These are phyloP conservation scores for Fistulifera pelliculosa DNA, from an alignment of 108 stramenopile species.

Conservation along the genomic window DNA sequence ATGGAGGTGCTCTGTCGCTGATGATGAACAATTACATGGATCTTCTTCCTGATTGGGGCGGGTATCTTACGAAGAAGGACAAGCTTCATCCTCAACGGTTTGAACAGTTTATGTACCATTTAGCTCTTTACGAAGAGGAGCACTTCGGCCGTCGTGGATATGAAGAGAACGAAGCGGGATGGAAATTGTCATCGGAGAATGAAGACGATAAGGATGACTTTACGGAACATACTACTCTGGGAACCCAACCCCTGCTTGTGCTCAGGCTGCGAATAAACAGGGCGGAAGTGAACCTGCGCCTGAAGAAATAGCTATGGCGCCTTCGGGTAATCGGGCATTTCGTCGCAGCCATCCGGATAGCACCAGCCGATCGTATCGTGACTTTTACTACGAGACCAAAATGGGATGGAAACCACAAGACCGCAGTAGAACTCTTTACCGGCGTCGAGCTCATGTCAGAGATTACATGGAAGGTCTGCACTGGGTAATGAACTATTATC, in stretches of 20 bases:
- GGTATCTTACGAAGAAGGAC: constrained; percentile 86
- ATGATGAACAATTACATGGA: constrained; percentile 91
- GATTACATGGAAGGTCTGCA: constrained; percentile 90
- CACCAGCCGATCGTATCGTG: constrained; percentile 75
- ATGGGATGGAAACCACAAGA: constrained; percentile 67
- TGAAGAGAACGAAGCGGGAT: constrained; percentile 88
- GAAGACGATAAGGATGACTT: constrained; percentile 62
- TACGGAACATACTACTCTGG: constrained; percentile 67
- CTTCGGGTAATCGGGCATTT: constrained; percentile 35
- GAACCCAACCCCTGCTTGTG: constrained; percentile 48
- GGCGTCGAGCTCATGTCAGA: constrained; percentile 65
- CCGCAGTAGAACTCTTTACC: constrained; percentile 42
- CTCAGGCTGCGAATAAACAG: constrained; percentile 53
- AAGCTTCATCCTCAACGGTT: constrained; percentile 84
- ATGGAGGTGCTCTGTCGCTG: constrained; percentile 84
- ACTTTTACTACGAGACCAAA: constrained; percentile 92
- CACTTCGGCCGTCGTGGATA: constrained; percentile 85
- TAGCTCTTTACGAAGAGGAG: constrained; percentile 86
- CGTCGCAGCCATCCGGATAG: constrained; percentile 53
- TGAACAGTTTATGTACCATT: constrained; percentile 86
- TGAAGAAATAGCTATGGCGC: constrained; percentile 8
- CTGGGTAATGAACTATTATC: constrained; percentile 95
- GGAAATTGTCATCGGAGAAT: constrained; percentile 60
- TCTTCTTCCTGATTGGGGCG: constrained; percentile 83
- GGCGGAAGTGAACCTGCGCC: constrained; percentile 15